Conservation (phyloP, 2,329 filamentous ascomycete species). For the Aspergillus awamori region DNA sequence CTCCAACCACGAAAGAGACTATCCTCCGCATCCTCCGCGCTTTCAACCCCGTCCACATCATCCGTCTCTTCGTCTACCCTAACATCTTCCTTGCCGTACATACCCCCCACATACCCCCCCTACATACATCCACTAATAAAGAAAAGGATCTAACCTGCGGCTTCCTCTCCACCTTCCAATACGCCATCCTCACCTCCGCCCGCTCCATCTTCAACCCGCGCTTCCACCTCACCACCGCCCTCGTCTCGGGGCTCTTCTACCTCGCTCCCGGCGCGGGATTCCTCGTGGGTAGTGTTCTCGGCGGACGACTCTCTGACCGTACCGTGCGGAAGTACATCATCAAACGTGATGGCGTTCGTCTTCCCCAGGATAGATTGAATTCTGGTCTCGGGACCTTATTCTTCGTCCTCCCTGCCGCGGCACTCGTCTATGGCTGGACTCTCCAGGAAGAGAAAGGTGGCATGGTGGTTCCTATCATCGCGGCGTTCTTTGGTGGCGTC, state of each 20-base stretch:
- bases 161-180: constrained; percentile 72
- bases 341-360: constrained; percentile 59
- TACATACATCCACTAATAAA: background rate
- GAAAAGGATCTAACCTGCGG: constrained; percentile 39
- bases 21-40: constrained; percentile 32
- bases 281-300: constrained; percentile 67
- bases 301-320: constrained; percentile 69
- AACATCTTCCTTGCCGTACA: constrained; percentile 64
- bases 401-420: constrained; percentile 60
- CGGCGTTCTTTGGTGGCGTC: constrained; percentile 72
- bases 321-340: constrained; percentile 66
- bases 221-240: constrained; percentile 66
- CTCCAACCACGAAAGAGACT: constrained; percentile 41
- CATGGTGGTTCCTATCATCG: constrained; percentile 64
- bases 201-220: constrained; percentile 74
- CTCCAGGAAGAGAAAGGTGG: constrained; percentile 59
- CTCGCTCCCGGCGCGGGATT: constrained; percentile 73
- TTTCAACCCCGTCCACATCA: constrained; percentile 66
- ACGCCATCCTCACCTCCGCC: constrained; percentile 67
- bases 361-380: constrained; percentile 70
- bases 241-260: constrained; percentile 73
- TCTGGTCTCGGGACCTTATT: constrained; percentile 61
- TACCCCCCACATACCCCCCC: constrained; percentile 54
- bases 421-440: constrained; percentile 70
- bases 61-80: constrained; percentile 67